A percentile compares a stretch with the other conserved stretches of the same genome.
Evolutionary conservation across 768 basidiomycete species (phyloP).

Genomic region (Amanita molliuscula): DNA sequence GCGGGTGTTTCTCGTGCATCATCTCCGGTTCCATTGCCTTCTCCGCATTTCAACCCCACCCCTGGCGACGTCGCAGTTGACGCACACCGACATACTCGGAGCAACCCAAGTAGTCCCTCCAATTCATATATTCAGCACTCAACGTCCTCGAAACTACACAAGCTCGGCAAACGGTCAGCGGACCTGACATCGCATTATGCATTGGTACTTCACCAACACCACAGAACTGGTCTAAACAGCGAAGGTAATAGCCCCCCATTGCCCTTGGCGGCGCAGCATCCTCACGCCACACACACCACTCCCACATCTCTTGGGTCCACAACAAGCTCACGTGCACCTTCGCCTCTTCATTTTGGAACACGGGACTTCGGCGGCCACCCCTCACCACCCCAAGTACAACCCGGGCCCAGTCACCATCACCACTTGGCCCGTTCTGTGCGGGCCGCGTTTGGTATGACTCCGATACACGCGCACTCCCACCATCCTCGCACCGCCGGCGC

Average conservation of each 20-base stretch:
- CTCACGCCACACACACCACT: conserved; percentile 9
- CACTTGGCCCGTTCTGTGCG: conserved; percentile 80
- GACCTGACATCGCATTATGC: conserved; percentile 4
- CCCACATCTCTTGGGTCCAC: conserved; percentile 27
- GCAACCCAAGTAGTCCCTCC: conserved; percentile 9
- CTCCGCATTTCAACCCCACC: conserved; percentile 20
- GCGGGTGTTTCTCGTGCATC: conserved; percentile 61
- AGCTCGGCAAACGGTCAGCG: not conserved
- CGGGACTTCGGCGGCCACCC: not conserved
- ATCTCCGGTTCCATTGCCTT: conserved; percentile 59
- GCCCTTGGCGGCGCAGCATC: conserved; percentile 10
- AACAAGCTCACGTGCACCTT: conserved; percentile 50
- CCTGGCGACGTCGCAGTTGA: conserved; percentile 12
- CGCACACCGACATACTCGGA: conserved; percentile 2
- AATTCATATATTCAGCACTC: conserved; percentile 6
- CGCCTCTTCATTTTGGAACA: conserved; percentile 34
- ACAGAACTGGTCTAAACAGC: conserved; percentile 55
- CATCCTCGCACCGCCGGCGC: not conserved
- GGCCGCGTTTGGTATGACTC: conserved; percentile 88
- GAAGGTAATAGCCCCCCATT: conserved; percentile 51
- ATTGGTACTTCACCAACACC: conserved; percentile 26
- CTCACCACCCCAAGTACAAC: conserved; percentile 4
- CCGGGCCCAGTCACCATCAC: conserved; percentile 24
- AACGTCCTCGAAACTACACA: not conserved
- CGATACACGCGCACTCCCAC: conserved; percentile 38